Evolutionary conservation across 306 rosid species (phyloP).

Genomic region (Heteromeles arbutifolia): DNA sequence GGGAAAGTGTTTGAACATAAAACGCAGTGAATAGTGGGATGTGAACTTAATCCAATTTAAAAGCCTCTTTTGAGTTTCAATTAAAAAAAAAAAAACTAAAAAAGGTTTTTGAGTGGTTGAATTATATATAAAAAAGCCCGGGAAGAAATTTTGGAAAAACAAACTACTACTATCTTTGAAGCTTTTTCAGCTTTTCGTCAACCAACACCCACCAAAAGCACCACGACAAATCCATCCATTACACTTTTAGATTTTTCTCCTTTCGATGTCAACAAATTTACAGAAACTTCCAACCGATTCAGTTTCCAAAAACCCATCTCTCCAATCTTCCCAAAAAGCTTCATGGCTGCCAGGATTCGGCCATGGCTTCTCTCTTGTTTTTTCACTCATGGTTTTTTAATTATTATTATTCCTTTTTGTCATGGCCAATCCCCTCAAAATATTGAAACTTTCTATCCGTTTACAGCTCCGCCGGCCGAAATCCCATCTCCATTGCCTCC

Average conservation of each 20-base stretch:
- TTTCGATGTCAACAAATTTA: constrained; percentile 12
- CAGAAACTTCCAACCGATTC: constrained; percentile 17
- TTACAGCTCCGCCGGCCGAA: constrained; percentile 10
- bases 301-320: not conserved
- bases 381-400: not conserved
- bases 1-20: no score
- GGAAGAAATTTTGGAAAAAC: not conserved
- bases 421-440: constrained; percentile 34
- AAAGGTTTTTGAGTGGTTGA: constrained; percentile 27
- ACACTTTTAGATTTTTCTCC: not conserved
- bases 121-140: not conserved
- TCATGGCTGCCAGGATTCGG: constrained; percentile 37
- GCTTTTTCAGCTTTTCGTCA: constrained; percentile 60
- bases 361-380: constrained; percentile 25
- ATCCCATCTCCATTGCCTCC: not conserved
- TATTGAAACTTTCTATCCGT: constrained; percentile 61
- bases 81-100: no score
- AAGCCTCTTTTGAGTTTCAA: not conserved
- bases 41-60: not conserved
- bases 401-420: constrained; percentile 6
- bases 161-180: constrained; percentile 44
- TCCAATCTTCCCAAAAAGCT: constrained; percentile 5
- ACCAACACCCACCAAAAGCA: constrained; percentile 24
- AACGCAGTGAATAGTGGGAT: not conserved
- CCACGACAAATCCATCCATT: constrained; percentile 17